Evolutionary conservation across 148 eudicot species (phyloP).

Genomic region (Heliosperma pusillum): DNA sequence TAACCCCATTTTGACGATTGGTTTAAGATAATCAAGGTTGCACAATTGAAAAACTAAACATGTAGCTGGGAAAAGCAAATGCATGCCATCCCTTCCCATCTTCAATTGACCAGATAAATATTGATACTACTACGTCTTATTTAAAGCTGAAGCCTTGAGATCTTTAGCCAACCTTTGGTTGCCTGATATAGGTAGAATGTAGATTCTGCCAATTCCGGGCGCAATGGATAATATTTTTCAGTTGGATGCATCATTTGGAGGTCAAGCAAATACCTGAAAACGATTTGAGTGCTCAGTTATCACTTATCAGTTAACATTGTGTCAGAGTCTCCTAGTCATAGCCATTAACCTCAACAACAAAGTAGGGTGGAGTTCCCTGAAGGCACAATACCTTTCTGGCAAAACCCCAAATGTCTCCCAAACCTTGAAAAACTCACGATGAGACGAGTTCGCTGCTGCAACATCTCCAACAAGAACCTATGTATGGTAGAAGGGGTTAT

Average conservation of each 20-base stretch:
- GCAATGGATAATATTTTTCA: conserved; percentile 91
- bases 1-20: no score
- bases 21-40: background rate
- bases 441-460: conserved; percentile 86
- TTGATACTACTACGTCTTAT: no score
- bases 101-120: background rate
- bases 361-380: background rate
- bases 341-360: conserved; percentile 6
- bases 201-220: conserved; percentile 96
- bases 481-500: conserved; percentile 17
- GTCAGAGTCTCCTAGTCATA: background rate
- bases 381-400: conserved; percentile 70
- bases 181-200: conserved; percentile 96
- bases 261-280: conserved; percentile 77
- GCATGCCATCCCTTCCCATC: background rate
- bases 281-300: conserved; percentile 14
- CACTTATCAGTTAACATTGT: background rate
- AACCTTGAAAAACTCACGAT: conserved; percentile 80
- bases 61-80: background rate
- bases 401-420: conserved; percentile 89
- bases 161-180: conserved; percentile 65
- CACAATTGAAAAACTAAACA: background rate
- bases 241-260: conserved; percentile 92
- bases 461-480: conserved; percentile 96
- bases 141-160: conserved; percentile 1